phyloP scores from a whole-genome alignment of 129 eudicot species.

The Calendula officinalis region DNA sequence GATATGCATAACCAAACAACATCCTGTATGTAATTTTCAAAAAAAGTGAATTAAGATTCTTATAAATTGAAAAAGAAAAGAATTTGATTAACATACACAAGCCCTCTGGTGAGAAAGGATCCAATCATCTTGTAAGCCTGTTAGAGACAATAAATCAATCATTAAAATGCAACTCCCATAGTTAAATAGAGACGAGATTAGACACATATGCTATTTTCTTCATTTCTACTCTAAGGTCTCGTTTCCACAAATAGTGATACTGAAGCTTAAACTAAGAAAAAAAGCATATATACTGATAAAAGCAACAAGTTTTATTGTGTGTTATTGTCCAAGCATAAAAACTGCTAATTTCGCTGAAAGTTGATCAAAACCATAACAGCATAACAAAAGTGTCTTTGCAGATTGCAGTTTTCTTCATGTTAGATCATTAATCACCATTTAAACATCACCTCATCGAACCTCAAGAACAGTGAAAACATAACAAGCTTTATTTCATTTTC shows the following conservation, averaged over 20 bases:
- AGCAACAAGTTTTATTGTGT: conserved; percentile 11
- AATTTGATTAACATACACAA: conserved; percentile 55
- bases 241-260: conserved; percentile 7
- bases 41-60: conserved; percentile 1
- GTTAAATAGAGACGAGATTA: not conserved
- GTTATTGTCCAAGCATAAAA: conserved; percentile 9
- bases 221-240: conserved; percentile 27
- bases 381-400: not conserved
- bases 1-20: conserved; percentile 91
- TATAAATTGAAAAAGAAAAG: not conserved
- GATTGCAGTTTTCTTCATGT: conserved; percentile 8
- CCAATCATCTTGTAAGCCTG: conserved; percentile 86
- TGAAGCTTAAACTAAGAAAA: conserved; percentile 12
- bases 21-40: conserved; percentile 48
- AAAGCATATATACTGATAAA: conserved; percentile 9
- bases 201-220: conserved; percentile 23
- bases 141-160: conserved; percentile 15
- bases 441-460: not conserved
- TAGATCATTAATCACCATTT: not conserved
- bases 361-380: conserved; percentile 1
- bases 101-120: conserved; percentile 85
- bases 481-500: not conserved
- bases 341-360: not conserved
- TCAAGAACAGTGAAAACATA: not conserved
- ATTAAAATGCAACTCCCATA: conserved; percentile 3